phyloP scores from a whole-genome alignment of 495 filamentous ascomycete species.

The Aspergillus baeticus region DNA sequence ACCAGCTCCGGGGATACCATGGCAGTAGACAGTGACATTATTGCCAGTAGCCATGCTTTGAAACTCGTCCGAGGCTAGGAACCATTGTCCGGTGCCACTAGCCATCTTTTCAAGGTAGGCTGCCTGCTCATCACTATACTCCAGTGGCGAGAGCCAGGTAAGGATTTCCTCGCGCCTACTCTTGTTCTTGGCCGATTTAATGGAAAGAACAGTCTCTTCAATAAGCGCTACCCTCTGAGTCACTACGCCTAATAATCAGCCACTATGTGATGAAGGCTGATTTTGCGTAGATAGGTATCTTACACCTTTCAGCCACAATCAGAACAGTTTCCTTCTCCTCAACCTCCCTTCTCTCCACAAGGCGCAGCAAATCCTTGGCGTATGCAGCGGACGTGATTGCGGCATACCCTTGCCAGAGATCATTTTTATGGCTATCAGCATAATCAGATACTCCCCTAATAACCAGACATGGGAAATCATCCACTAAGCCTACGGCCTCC shows the following conservation, averaged over 20 bases:
- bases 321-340: background rate
- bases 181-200: background rate
- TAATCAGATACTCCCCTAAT: background rate
- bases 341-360: background rate
- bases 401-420: background rate
- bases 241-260: background rate
- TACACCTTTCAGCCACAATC: background rate
- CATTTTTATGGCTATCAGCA: background rate
- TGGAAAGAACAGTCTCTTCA: background rate
- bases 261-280: background rate
- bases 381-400: background rate
- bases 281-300: background rate
- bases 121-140: background rate
- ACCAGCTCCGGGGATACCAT: too few species aligned
- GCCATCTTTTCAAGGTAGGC: background rate
- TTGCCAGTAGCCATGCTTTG: too few species aligned
- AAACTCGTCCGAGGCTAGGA: background rate
- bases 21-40: too few species aligned
- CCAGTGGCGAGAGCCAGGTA: background rate
- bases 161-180: background rate
- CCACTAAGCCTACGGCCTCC: background rate
- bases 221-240: background rate
- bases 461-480: background rate
- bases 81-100: background rate
- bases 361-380: background rate